Percentiles rank a stretch among this genome's conserved stretches.
Conservation (phyloP, 371 early-diverging fungal species). For the Mortierella sp. region DNA sequence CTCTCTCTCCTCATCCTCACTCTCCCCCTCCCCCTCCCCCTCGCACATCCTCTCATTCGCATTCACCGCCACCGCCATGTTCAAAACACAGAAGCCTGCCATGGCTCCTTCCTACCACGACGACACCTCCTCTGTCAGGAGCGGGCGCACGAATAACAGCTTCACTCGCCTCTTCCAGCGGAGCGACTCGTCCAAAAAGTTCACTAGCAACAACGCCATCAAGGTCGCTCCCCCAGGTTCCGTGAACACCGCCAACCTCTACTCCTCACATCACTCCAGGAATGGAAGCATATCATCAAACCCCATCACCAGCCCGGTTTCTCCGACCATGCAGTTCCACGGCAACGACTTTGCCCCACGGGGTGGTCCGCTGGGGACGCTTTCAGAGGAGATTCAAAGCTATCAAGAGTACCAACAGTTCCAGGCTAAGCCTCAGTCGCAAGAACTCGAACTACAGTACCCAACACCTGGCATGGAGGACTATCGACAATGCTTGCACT, state of each 20-base stretch:
- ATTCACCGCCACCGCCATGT: slow-evolving; percentile 2
- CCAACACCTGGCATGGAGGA: slow-evolving; percentile 14
- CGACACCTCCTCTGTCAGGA: slow-evolving; percentile 22
- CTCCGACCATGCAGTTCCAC: slow-evolving; percentile 11
- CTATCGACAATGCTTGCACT: slow-evolving; percentile 46
- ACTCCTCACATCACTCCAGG: slow-evolving; percentile 8
- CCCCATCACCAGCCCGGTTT: slow-evolving; percentile 18
- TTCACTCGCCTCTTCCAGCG: background rate
- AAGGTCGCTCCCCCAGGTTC: slow-evolving; percentile 2
- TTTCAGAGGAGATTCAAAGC: slow-evolving; percentile 26
- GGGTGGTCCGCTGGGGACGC: slow-evolving; percentile 6
- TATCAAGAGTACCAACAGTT: slow-evolving; percentile 12
- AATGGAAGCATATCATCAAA: slow-evolving; percentile 28
- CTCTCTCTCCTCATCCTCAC: background rate
- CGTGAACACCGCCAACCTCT: too few relatives aligned
- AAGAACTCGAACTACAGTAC: slow-evolving; percentile 17
- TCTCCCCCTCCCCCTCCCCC: background rate
- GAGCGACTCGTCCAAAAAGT: slow-evolving; percentile 8
- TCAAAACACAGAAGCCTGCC: background rate
- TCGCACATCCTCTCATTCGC: background rate
- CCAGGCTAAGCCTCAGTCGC: too few relatives aligned
- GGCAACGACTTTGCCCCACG: slow-evolving; percentile 6
- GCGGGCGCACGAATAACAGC: slow-evolving; percentile 15
- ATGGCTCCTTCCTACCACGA: slow-evolving; percentile 14
- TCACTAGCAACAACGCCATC: slow-evolving; percentile 31